A percentile compares a stretch with the other conserved stretches of the same genome.
Evolutionary conservation across 2,329 filamentous ascomycete genomes (phyloP).

Genomic region (Penicillium sp.): DNA sequence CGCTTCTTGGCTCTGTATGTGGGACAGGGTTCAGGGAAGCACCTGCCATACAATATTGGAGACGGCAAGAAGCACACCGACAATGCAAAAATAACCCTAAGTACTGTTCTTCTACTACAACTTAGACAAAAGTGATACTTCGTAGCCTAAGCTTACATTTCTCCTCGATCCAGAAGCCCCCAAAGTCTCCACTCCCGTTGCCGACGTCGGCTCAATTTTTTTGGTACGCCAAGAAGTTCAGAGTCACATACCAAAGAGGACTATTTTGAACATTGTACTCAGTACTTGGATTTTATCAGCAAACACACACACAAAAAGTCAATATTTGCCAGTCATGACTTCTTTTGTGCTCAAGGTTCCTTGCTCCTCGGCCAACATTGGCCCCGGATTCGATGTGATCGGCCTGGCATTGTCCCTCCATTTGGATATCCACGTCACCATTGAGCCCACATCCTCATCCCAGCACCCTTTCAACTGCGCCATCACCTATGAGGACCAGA

Average conservation of each 20-base stretch:
- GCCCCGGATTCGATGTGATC: constrained; percentile 96
- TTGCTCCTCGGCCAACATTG: constrained; percentile 96
- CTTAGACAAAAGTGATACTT: too few relatives aligned
- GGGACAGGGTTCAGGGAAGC: too few relatives aligned
- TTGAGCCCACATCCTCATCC: constrained; percentile 53
- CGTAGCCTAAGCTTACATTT: too few relatives aligned
- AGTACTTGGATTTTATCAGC: background rate
- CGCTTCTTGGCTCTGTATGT: background rate
- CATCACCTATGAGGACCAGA: constrained; percentile 84
- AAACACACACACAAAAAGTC: background rate
- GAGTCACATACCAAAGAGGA: constrained; percentile 16
- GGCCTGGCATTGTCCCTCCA: constrained; percentile 88
- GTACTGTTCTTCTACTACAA: background rate
- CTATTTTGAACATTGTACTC: background rate
- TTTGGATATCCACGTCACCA: constrained; percentile 80
- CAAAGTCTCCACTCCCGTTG: constrained; percentile 11
- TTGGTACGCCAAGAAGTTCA: constrained; percentile 22
- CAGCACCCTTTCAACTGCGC: constrained; percentile 60
- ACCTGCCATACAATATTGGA: background rate
- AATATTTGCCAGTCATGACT: constrained; percentile 20
- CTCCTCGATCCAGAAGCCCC: too few relatives aligned
- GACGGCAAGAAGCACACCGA: background rate
- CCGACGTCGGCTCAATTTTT: constrained; percentile 26
- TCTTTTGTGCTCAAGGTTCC: constrained; percentile 74
- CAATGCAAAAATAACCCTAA: background rate